Base-by-base conservation (phyloP, 2,329 filamentous ascomycete species). In the Colletotrichum lini region DNA sequence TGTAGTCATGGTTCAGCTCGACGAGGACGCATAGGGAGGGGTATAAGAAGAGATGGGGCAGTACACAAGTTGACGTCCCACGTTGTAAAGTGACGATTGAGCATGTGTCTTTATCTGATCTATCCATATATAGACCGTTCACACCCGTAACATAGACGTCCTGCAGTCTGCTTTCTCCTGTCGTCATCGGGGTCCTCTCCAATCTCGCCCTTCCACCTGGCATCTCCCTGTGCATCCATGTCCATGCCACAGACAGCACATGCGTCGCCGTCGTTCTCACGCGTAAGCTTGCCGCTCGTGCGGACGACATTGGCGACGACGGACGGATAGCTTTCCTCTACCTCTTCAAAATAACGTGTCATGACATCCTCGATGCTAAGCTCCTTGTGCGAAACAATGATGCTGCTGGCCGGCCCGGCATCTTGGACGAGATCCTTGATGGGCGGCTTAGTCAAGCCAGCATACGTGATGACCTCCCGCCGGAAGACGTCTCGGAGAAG, bases 281-380 rank as follows among this genome's bases (percentile, higher is more conserved):
- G 82, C 56, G 91, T 85, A 50, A 98, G 86, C 82, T 97, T 98
- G 62, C 91, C 92, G n/a, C 93, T 92, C 44, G 96, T 99, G 73
- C 94, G 90, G 6, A 98, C 96, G 12, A 99, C 96, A 79, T 99
- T 99, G 42, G 95, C 93, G 75, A 99, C 95, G 67, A 98, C 94
- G 66, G 93, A 94, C 3, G 95, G 94, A 78, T 97, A 98, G 70
- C 92, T 93, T 74, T 90, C 89, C 79, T 98, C 95, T 18, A 98
- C 94, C 50, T 91, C 92, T 74, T 90, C 89, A 77, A 99, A 98
- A 80, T 98, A 99, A 68, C 94, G 91, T 69, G 87, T 84, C 92
- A 98, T 95, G 65, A 99, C 88, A 75, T 95, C 92, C 78, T 98
- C 95, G 76, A 99, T 98, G 56, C 94, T 97, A 56, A 94, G 88